Evolutionary conservation across 352 stramenopile genomes (phyloP).

Genomic region (Plasmopara muralis): DNA sequence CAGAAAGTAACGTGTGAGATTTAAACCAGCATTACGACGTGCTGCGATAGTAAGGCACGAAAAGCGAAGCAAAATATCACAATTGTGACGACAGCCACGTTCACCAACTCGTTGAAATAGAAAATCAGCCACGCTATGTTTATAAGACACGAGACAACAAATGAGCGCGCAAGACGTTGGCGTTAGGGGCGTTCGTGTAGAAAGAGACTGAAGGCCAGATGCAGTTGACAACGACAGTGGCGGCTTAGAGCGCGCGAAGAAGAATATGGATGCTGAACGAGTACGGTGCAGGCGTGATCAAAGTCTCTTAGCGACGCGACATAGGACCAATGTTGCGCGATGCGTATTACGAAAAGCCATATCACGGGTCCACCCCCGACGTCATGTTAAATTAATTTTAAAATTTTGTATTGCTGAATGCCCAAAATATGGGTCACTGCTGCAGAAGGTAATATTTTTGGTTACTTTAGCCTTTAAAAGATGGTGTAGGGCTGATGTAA

Average conservation of each 20-base stretch:
- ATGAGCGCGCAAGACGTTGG: constrained; percentile 40
- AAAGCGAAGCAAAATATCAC: constrained; percentile 55
- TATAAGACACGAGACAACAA: constrained; percentile 52
- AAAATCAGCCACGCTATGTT: constrained; percentile 69
- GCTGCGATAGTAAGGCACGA: constrained; percentile 42
- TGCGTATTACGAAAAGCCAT: constrained; percentile 55
- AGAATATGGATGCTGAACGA: constrained; percentile 76
- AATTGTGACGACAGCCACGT: constrained; percentile 45
- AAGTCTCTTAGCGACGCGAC: constrained; percentile 56
- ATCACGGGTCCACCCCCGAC: constrained; percentile 43
- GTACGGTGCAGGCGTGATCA: constrained; percentile 68
- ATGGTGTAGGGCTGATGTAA: no score
- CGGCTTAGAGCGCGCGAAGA: constrained; percentile 65
- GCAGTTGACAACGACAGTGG: constrained; percentile 60
- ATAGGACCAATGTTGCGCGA: constrained; percentile 44
- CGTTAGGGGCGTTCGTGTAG: constrained; percentile 37
- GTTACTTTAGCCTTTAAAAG: no score
- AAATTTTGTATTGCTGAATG: no score
- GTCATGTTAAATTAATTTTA: constrained; percentile 11
- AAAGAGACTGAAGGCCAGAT: constrained; percentile 53
- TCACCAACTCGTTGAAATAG: constrained; percentile 60
- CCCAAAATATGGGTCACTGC: no score
- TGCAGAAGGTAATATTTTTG: no score
- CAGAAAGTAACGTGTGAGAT: constrained; percentile 40
- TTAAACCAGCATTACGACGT: constrained; percentile 36